Conservation (phyloP, 306 rosid species). For the Cucurbita argyrosperma region DNA sequence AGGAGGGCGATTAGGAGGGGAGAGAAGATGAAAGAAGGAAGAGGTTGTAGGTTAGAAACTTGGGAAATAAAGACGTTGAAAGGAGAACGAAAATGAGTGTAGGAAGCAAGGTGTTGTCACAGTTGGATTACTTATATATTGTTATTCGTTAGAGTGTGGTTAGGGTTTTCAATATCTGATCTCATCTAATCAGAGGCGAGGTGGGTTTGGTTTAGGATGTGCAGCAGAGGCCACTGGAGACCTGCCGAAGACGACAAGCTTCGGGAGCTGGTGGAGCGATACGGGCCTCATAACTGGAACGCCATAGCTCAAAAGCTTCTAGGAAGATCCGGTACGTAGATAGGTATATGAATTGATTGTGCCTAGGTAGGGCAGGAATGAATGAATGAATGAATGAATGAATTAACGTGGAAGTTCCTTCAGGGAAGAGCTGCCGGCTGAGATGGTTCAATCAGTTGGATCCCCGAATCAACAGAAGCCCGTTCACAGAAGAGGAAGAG, state of each 20-base stretch:
- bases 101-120: not conserved
- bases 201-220: constrained; percentile 20
- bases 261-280: constrained; percentile 66
- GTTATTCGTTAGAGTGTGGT: no score
- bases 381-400: no score
- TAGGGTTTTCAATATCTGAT: no score
- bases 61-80: constrained; percentile 62
- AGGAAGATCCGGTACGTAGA: constrained; percentile 57
- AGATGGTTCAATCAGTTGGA: constrained; percentile 98
- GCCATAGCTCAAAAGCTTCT: constrained; percentile 86
- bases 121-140: constrained; percentile 2
- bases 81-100: constrained; percentile 56
- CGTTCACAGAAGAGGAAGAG: constrained; percentile 86
- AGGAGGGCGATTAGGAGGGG: not conserved
- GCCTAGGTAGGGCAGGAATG: no score
- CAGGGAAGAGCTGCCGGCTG: constrained; percentile 79
- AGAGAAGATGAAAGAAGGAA: not conserved
- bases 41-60: constrained; percentile 99
- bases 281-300: constrained; percentile 99
- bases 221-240: constrained; percentile 97
- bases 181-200: no score
- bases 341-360: no score
- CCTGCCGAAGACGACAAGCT: constrained; percentile 92
- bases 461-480: constrained; percentile 72
- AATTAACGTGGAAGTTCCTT: no score